Evolutionary conservation across 805 yeast species (phyloP).

Genomic region (Blastobotrys robertii): DNA sequence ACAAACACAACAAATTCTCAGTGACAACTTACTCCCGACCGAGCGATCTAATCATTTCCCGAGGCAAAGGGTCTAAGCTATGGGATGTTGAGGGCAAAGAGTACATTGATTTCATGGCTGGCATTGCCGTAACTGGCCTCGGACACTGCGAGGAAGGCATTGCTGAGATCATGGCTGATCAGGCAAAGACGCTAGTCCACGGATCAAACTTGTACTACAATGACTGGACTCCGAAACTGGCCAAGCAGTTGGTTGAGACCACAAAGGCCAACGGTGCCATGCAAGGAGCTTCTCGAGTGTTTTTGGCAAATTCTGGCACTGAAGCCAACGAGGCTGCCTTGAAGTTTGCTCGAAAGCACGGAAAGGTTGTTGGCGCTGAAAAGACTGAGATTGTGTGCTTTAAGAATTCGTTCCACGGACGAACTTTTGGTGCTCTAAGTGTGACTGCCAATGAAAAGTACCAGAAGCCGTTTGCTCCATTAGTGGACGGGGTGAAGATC

Average conservation of each 20-base stretch:
- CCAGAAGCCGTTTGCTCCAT: slow-evolving; percentile 82
- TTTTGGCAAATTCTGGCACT: slow-evolving; percentile 62
- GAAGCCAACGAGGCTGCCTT: slow-evolving; percentile 77
- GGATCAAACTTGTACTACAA: slow-evolving; percentile 81
- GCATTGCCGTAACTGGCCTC: slow-evolving; percentile 92
- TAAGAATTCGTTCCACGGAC: slow-evolving; percentile 85
- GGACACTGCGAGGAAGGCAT: slow-evolving; percentile 80
- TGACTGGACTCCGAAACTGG: slow-evolving; percentile 71
- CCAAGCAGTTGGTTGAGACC: slow-evolving; percentile 56
- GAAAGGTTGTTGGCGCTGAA: slow-evolving; percentile 39
- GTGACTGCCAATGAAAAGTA: slow-evolving; percentile 91
- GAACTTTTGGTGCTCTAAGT: slow-evolving; percentile 86
- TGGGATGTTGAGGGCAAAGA: slow-evolving; percentile 69
- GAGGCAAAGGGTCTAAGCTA: slow-evolving; percentile 71
- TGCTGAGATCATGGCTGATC: slow-evolving; percentile 60
- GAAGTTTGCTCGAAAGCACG: slow-evolving; percentile 74
- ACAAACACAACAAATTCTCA: slow-evolving; percentile 14
- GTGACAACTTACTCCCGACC: slow-evolving; percentile 33
- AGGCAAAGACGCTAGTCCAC: slow-evolving; percentile 65
- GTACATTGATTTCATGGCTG: slow-evolving; percentile 87
- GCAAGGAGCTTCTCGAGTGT: slow-evolving; percentile 66
- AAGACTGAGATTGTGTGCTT: slow-evolving; percentile 68
- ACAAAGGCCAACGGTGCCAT: slow-evolving; percentile 73
- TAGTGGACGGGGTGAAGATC: slow-evolving; percentile 78
- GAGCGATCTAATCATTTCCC: slow-evolving; percentile 54